These are phyloP conservation scores for bread wheat (Triticum aestivum) DNA, from an alignment of 176 grass and related monocot species.

Conservation along the genomic window DNA sequence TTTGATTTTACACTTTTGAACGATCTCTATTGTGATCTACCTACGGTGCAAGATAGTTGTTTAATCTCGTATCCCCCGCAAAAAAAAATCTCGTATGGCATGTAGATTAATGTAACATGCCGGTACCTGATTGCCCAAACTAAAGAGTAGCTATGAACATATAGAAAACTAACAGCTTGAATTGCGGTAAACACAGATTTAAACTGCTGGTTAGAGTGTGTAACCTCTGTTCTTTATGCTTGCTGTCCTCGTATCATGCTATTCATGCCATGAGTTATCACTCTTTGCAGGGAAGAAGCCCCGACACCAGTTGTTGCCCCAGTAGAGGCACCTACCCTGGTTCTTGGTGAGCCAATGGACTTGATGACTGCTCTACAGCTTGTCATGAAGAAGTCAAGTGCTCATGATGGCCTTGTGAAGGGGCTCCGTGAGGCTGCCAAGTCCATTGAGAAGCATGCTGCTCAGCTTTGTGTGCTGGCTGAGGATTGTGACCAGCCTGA, in stretches of 20 bases:
- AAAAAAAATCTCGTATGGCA: not conserved
- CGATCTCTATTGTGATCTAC: not conserved
- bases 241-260: not conserved
- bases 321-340: slow-evolving; percentile 17
- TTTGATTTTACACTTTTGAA: not conserved
- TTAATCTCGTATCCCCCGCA: not conserved
- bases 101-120: not conserved
- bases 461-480: slow-evolving; percentile 62
- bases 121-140: not conserved
- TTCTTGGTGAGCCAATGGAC: slow-evolving; percentile 77
- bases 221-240: not conserved
- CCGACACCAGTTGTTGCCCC: slow-evolving; percentile 18
- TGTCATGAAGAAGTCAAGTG: slow-evolving; percentile 64
- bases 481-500: slow-evolving; percentile 79
- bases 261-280: not conserved
- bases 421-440: slow-evolving; percentile 66
- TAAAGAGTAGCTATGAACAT: not conserved
- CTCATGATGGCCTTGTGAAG: slow-evolving; percentile 66
- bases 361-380: slow-evolving; percentile 72
- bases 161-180: not conserved
- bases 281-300: slow-evolving; percentile 44
- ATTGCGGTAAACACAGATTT: not conserved
- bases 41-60: not conserved
- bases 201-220: not conserved
- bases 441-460: slow-evolving; percentile 63